Evolutionary conservation across 2,329 filamentous ascomycete species (phyloP).

Genomic region (Fusarium musae): DNA sequence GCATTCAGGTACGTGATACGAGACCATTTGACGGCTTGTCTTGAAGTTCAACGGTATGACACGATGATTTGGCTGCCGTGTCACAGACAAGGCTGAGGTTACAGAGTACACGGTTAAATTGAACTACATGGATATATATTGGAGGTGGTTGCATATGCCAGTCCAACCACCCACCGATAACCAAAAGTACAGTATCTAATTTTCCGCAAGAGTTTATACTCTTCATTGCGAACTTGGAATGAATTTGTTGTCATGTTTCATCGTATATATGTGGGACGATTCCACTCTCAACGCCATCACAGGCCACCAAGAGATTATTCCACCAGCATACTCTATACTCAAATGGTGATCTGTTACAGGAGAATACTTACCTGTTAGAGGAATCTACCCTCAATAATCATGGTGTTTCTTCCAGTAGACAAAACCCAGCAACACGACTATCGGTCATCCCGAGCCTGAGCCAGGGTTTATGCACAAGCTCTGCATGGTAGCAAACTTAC

Average conservation of each 20-base stretch:
- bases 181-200: neutral
- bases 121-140: neutral
- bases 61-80: neutral
- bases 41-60: neutral
- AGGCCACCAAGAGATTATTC: neutral
- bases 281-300: neutral
- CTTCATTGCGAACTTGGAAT: neutral
- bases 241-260: neutral
- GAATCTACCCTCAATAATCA: neutral
- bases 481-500: neutral
- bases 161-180: neutral
- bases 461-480: slow-evolving; percentile 3
- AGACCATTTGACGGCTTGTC: neutral
- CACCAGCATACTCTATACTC: neutral
- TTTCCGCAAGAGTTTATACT: neutral
- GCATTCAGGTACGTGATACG: slow-evolving; percentile 20
- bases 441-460: slow-evolving; percentile 10
- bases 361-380: neutral
- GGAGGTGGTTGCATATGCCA: neutral
- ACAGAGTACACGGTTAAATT: neutral
- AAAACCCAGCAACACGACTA: slow-evolving; percentile 13
- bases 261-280: neutral
- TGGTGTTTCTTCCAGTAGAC: neutral
- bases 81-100: neutral
- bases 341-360: neutral